A percentile compares a stretch with the other conserved stretches of the same genome.
These are phyloP conservation scores for Diaporthe eres DNA, from an alignment of 2,329 filamentous ascomycete genomes.

Conservation along the genomic window DNA sequence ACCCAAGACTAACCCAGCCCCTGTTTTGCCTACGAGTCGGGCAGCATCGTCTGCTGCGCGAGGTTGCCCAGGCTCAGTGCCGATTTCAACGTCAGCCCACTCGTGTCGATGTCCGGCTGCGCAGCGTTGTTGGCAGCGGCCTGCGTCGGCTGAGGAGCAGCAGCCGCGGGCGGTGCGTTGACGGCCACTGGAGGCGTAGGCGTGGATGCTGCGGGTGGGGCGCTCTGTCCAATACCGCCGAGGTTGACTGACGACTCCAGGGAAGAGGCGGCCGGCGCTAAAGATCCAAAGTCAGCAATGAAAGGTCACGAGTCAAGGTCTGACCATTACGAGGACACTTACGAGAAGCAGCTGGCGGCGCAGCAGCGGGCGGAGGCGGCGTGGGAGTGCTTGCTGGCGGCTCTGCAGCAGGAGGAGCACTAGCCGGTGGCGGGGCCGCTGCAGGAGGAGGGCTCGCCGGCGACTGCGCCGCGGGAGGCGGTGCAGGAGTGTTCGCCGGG, in stretches of 20 bases:
- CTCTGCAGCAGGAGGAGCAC: conserved; percentile 15
- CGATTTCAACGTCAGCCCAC: conserved; percentile 58
- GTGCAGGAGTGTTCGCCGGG: not conserved
- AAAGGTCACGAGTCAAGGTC: not conserved
- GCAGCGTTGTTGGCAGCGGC: conserved; percentile 44
- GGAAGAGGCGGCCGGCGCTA: conserved; percentile 34
- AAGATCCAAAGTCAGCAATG: not conserved
- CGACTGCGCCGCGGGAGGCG: not conserved
- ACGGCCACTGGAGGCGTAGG: conserved; percentile 44
- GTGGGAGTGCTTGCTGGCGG: not conserved
- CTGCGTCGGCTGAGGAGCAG: conserved; percentile 37
- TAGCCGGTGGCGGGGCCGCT: not conserved
- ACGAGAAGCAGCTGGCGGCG: conserved; percentile 26
- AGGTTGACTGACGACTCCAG: conserved; percentile 49
- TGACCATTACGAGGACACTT: not conserved
- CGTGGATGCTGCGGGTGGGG: conserved; percentile 43
- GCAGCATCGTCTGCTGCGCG: conserved; percentile 45
- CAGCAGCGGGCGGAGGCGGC: conserved; percentile 17
- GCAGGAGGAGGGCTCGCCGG: conserved; percentile 11
- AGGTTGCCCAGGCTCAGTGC: conserved; percentile 61
- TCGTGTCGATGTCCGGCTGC: conserved; percentile 54
- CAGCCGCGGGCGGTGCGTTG: conserved; percentile 45
- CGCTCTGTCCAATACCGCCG: conserved; percentile 43
- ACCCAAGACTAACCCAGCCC: not conserved
- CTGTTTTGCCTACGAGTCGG: conserved; percentile 6